phyloP scores from a whole-genome alignment of 139 green algal species.

The Astrephomene gubernaculifera region DNA sequence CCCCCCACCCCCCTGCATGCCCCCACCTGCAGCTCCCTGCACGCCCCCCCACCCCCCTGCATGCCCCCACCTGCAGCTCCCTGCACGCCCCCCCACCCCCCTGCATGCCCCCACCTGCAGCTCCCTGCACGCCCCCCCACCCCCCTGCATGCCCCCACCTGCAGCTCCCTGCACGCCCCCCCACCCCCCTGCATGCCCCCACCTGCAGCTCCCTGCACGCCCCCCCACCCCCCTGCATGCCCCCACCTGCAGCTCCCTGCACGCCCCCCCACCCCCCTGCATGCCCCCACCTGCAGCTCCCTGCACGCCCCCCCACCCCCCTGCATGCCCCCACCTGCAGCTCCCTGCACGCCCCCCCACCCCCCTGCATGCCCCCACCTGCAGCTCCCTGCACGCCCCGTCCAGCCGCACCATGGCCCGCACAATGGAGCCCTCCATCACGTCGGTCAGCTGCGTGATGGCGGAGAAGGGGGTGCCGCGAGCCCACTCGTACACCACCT shows the following conservation, averaged over 20 bases:
- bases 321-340: background rate
- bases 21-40: no score
- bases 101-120: no score
- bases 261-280: background rate
- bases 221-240: background rate
- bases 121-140: no score
- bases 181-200: no score
- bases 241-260: background rate
- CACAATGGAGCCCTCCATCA: slow-evolving; percentile 95
- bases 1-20: no score
- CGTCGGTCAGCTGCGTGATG: slow-evolving; percentile 92
- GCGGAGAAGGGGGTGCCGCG: slow-evolving; percentile 88
- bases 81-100: no score
- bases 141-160: no score
- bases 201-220: background rate
- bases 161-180: no score
- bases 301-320: background rate
- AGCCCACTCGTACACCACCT: slow-evolving; percentile 98
- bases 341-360: background rate
- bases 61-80: no score
- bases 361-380: background rate
- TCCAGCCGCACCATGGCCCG: slow-evolving; percentile 87
- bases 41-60: no score
- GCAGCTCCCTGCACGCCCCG: slow-evolving; percentile 61
- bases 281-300: background rate